Evolutionary conservation across 2,329 filamentous ascomycete genomes (phyloP).

Genomic region (Colletotrichum costaricense): DNA sequence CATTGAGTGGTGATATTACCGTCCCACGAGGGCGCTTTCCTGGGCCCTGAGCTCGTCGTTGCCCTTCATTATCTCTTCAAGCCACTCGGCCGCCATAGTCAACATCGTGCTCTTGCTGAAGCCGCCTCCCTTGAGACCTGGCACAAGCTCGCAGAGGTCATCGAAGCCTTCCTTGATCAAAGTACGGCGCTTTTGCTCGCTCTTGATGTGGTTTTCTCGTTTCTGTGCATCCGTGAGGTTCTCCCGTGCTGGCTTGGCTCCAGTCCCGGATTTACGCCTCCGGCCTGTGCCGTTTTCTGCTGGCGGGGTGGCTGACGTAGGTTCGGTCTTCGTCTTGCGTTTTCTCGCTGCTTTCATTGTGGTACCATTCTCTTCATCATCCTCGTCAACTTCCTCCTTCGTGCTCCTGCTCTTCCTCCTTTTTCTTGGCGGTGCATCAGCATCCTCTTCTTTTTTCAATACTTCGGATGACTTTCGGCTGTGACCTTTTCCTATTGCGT

Average conservation of each 20-base stretch:
- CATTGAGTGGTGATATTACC: not conserved
- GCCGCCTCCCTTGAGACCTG: slow-evolving; percentile 77
- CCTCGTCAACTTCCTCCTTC: slow-evolving; percentile 53
- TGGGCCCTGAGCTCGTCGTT: slow-evolving; percentile 72
- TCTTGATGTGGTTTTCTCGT: slow-evolving; percentile 86
- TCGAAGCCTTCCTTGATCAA: slow-evolving; percentile 87
- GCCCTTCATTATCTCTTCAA: slow-evolving; percentile 77
- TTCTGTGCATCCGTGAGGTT: slow-evolving; percentile 88
- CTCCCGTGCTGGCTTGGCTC: slow-evolving; percentile 64
- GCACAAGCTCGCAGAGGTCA: slow-evolving; percentile 81
- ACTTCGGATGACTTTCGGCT: slow-evolving; percentile 40
- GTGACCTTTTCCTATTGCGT: slow-evolving; percentile 37
- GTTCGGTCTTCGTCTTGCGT: slow-evolving; percentile 60
- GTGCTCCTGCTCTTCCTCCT: slow-evolving; percentile 65
- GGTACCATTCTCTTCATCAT: slow-evolving; percentile 52
- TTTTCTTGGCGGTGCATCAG: slow-evolving; percentile 59
- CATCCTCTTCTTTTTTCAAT: slow-evolving; percentile 49
- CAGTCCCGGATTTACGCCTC: slow-evolving; percentile 61
- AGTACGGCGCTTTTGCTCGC: slow-evolving; percentile 87
- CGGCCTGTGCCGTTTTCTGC: slow-evolving; percentile 53
- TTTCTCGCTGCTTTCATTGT: slow-evolving; percentile 51
- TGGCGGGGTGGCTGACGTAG: slow-evolving; percentile 45
- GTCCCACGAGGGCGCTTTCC: slow-evolving; percentile 54
- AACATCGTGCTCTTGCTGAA: slow-evolving; percentile 88
- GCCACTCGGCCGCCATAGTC: slow-evolving; percentile 79